Base-by-base conservation (phyloP, 176 grass and related monocot species). In the Carex scoparia region DNA sequence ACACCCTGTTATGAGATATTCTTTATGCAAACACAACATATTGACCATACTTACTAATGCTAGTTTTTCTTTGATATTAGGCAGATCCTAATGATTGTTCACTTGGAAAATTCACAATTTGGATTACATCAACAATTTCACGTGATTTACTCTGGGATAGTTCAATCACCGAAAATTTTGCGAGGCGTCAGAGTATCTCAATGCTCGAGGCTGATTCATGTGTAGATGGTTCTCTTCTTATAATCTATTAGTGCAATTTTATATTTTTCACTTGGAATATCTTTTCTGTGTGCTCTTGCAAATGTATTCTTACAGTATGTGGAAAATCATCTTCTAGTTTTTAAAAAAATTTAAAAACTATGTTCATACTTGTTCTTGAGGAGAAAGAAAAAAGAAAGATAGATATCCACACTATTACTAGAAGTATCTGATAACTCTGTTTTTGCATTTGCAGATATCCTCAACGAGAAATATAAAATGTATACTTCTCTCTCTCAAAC, bases 151-250 rank as follows among this genome's bases (percentile, higher is more conserved):
- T 94, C 37, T 85, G 94, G 86, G 48, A 85, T 10, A 69, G 32
- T 88, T 93, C 86, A 60, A 79, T 85, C 58, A 59, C 55, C 85
- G 86, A 58, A 51, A 88, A 84, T 76, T 82, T 86, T 1, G 37
- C 77, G 28, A 88, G 70, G 71, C 91, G 95, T 67, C 95, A 98
- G 49, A 98, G 92, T 91, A 91, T 88, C 69, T 93, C 84, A 70
- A 94, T 93, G 86, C 95, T 98, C 71, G 95, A 98, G 87, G 95
- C 84, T 70, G 92, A 98, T 84, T 87, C 86, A 59, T 88, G 84
- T 84, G 86, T 93, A 79, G 92, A 98, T 88, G 92, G 95, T 94
- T 65, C 81, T 82, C 56, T 51, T 84, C 57, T 56, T 77, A 16
- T 77, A 55, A 77, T 33, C n/a, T 77, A 77, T 77, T 13, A 16